A percentile compares a stretch with the other conserved stretches of the same genome.
Conservation (phyloP, 2,329 filamentous ascomycete species). For the Cladosporium sp. region DNA sequence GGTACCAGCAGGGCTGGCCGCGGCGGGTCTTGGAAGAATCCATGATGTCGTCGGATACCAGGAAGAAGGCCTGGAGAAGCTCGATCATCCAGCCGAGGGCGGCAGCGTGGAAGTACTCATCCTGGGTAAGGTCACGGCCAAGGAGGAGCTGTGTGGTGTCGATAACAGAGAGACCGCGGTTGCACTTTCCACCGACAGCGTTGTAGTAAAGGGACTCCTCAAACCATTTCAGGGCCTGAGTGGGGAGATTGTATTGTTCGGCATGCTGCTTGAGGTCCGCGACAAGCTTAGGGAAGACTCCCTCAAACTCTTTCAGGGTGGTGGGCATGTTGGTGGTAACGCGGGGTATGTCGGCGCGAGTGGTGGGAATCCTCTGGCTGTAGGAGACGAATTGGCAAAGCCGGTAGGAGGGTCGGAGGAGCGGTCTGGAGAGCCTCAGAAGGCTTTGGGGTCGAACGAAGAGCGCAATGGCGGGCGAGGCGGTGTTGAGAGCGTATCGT, state of each 20-base stretch:
- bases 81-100: constrained; percentile 96
- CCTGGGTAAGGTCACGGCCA: constrained; percentile 61
- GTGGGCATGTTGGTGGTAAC: constrained; percentile 52
- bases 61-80: constrained; percentile 96
- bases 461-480: not conserved
- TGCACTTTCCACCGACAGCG: constrained; percentile 91
- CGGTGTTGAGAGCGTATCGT: not conserved
- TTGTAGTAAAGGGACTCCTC: constrained; percentile 80
- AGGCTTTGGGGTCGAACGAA: not conserved
- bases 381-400: not conserved
- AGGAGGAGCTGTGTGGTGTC: constrained; percentile 82
- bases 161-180: constrained; percentile 95
- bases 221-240: constrained; percentile 79
- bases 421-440: not conserved
- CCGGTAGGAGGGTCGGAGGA: not conserved
- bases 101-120: constrained; percentile 83
- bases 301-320: constrained; percentile 80
- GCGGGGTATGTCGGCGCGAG: constrained; percentile 8
- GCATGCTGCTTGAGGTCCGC: constrained; percentile 74
- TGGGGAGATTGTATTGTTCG: constrained; percentile 73
- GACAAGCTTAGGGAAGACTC: constrained; percentile 79
- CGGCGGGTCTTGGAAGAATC: constrained; percentile 91
- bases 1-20: constrained; percentile 95
- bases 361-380: not conserved
- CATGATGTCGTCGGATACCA: constrained; percentile 99